phyloP scores from a whole-genome alignment of 2,329 filamentous ascomycete genomes.

The Calonectria pseudoturangicola region DNA sequence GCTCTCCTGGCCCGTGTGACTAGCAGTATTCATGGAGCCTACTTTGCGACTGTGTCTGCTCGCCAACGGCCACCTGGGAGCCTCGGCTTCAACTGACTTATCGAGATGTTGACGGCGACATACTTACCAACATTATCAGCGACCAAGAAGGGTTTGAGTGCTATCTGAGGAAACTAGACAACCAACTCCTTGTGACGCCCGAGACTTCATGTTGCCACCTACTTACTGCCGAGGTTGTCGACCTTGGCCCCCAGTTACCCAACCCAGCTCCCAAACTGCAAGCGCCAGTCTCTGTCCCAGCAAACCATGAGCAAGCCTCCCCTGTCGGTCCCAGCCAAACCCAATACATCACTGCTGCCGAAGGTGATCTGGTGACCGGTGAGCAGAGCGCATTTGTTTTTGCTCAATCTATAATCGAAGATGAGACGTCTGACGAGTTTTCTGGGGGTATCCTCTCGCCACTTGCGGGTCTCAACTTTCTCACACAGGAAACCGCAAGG shows the following conservation, averaged over 20 bases:
- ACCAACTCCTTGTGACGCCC: background rate
- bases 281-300: too few species aligned
- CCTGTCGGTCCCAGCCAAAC: background rate
- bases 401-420: background rate
- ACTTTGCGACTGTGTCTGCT: slow-evolving; percentile 11
- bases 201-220: background rate
- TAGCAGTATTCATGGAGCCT: slow-evolving; percentile 20
- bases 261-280: background rate
- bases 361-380: background rate
- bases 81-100: background rate
- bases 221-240: background rate
- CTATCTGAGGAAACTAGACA: background rate
- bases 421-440: background rate
- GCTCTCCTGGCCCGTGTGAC: background rate
- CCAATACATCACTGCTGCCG: too few species aligned
- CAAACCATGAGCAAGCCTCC: background rate
- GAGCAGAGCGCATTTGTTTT: background rate
- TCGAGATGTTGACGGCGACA: background rate
- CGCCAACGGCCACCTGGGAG: background rate
- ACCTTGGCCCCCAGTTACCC: background rate
- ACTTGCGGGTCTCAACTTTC: background rate
- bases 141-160: background rate
- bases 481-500: background rate
- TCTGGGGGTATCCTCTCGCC: slow-evolving; percentile 5
- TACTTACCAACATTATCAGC: background rate